Evolutionary conservation across 2,329 filamentous ascomycete species (phyloP).

Genomic region (Aaosphaeria pasadenensis): DNA sequence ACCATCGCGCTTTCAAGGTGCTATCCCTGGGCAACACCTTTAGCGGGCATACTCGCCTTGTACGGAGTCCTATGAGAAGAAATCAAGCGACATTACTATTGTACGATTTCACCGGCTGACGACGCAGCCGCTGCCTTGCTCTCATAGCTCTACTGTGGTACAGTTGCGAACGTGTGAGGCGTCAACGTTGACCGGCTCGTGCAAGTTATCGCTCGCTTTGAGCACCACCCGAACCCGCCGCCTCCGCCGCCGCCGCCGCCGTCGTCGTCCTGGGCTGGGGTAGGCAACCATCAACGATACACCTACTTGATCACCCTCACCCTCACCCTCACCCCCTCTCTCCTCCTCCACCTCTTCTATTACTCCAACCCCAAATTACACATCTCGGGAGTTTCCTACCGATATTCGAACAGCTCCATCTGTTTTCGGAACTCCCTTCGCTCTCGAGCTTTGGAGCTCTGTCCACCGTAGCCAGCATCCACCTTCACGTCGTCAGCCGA

Average conservation of each 20-base stretch:
- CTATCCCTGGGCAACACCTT: too few species aligned
- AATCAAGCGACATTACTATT: too few species aligned
- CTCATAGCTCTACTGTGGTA: neutral
- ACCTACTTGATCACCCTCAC: neutral
- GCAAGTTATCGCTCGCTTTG: neutral
- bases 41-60: too few species aligned
- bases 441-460: constrained; percentile 4
- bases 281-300: neutral
- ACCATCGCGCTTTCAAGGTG: too few species aligned
- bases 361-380: constrained; percentile 5
- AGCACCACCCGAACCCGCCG: constrained; percentile 2
- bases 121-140: constrained; percentile 3
- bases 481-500: constrained; percentile 9
- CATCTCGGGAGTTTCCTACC: neutral
- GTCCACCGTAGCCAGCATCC: constrained; percentile 1
- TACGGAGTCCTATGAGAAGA: too few species aligned
- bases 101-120: constrained; percentile 4
- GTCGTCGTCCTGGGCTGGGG: neutral
- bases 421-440: neutral
- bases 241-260: neutral
- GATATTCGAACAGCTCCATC: too few species aligned
- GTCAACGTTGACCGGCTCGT: neutral
- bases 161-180: too few species aligned
- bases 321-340: neutral
- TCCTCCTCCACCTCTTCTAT: constrained; percentile 1